Conservation (phyloP, 345 rosid genomes). For the Eutrema heterophyllum region DNA sequence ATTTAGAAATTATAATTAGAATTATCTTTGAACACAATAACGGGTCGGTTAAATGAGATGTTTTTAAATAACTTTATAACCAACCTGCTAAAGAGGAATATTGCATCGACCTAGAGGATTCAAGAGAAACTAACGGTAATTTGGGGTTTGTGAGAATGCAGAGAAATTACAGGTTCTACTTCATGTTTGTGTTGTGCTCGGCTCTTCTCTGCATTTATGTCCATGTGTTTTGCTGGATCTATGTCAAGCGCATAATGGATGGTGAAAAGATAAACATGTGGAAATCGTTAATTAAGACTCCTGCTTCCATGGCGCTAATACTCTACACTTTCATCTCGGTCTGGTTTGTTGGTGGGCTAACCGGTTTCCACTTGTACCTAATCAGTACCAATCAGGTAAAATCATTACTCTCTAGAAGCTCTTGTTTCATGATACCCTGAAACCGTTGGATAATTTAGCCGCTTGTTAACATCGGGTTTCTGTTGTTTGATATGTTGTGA, state of each 20-base stretch:
- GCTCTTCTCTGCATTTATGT: constrained; percentile 82
- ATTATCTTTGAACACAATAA: not conserved
- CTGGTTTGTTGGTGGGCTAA: constrained; percentile 98
- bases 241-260: constrained; percentile 60
- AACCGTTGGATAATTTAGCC: not conserved
- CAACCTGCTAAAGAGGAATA: not conserved
- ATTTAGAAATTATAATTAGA: not conserved
- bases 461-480: constrained; percentile 4
- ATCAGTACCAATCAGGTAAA: constrained; percentile 88
- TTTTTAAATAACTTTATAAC: no score
- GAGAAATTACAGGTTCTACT: constrained; percentile 97
- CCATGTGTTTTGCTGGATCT: constrained; percentile 89
- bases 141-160: constrained; percentile 38
- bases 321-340: constrained; percentile 59
- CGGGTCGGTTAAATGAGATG: not conserved
- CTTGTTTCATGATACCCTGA: not conserved
- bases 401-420: not conserved
- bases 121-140: not conserved
- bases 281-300: constrained; percentile 78
- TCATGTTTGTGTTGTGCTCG: constrained; percentile 70
- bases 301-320: constrained; percentile 81
- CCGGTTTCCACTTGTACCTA: constrained; percentile 75
- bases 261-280: constrained; percentile 57
- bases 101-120: not conserved
- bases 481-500: constrained; percentile 17